Evolutionary conservation across 192 early-diverging fungal species (phyloP), one percentile per base, ranked within the genome.

Genomic region (Rhizoclosmatium globosum): DNA sequence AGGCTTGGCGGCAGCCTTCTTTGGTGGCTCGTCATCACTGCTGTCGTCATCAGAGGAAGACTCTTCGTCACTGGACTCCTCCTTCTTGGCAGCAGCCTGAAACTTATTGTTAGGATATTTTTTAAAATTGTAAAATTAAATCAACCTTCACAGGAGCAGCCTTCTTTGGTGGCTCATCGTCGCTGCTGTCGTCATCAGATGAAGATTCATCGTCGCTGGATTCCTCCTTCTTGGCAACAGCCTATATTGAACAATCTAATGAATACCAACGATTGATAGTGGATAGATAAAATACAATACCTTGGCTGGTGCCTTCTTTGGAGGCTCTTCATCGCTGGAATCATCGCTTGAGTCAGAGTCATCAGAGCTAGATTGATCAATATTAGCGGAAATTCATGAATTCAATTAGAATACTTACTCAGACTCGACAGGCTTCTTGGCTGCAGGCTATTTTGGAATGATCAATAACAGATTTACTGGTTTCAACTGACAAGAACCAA

Each of bases 21-120:
- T 83, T 58, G 82, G 31, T 53, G 43, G 43, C n/a, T 19, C 9
- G 0, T 68, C 66, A 62, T 62, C 60, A 61, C 85, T 83, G 44
- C 74, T 70, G 17, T 85, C 83, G 64, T 71, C 76, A 45, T 47
- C 48, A 42, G 43, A 64, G 19, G 17, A 19, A 17, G 9, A 7
- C 21, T 74, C 72, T 38, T 74, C 72, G 21, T 59, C 57, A 23
- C 60, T 62, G 45, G 79, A 80, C 15, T 80, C 79, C 50, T 80
- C 79, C 46, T 73, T 60, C 56, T 47, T 69, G 47, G 45, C 66
- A 41, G 70, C 77, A 59, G 70, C 47, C 60, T 72, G 39, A 56
- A 13, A 58, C 70, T 13, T 53, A 17, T 53, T 53, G 50, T 17
- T 13, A 53, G 6, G 17, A 53, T 53, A 13, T 53, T 17, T 17